These are phyloP conservation scores for Lactarius sp. DNA, from an alignment of 768 basidiomycete genomes.

Conservation along the genomic window DNA sequence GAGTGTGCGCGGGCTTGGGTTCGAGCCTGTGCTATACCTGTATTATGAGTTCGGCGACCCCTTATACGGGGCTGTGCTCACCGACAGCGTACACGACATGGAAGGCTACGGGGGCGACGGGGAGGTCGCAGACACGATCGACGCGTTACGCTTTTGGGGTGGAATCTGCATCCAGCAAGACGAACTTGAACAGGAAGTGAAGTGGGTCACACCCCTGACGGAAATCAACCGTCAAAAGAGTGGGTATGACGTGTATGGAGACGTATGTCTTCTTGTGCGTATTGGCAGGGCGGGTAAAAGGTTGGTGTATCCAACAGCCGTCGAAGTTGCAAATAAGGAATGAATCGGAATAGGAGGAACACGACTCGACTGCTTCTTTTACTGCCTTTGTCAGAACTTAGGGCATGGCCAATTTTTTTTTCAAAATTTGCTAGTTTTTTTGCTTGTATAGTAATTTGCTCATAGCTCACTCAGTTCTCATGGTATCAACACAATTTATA, in stretches of 20 bases:
- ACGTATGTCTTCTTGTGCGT: constrained; percentile 10
- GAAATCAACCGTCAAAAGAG: background rate
- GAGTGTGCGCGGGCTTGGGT: background rate
- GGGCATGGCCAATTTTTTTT: no score
- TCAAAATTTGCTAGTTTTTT: no score
- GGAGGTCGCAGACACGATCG: no score
- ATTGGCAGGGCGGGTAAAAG: constrained; percentile 7
- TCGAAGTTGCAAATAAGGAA: background rate
- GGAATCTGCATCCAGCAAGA: background rate
- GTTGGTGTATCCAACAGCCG: background rate
- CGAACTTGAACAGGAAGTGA: background rate
- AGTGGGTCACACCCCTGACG: constrained; percentile 10
- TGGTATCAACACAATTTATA: no score
- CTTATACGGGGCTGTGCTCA: background rate
- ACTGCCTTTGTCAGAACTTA: no score
- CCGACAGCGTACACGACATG: background rate
- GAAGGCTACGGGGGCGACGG: no score
- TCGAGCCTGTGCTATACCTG: constrained; percentile 5
- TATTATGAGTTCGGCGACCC: background rate
- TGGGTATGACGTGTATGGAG: background rate
- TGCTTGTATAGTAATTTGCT: no score
- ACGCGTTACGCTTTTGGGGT: background rate
- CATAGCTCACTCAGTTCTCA: no score
- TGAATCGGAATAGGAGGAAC: no score
- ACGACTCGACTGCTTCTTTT: no score